Conservation (phyloP, 768 basidiomycete genomes). For the Chalciporus sphaerocephalus region DNA sequence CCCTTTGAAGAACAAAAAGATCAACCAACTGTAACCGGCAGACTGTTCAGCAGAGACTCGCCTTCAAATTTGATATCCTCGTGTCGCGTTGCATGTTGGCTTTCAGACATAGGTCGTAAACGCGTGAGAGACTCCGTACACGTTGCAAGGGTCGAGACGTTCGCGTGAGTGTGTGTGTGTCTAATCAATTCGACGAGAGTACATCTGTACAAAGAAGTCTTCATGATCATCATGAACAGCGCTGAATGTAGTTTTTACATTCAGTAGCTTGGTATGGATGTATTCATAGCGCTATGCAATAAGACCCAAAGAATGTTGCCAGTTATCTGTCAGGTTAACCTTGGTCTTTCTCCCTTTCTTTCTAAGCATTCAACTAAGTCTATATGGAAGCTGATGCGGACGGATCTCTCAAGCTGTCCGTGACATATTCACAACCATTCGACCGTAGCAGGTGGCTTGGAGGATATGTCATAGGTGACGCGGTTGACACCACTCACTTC, state of each 20-base stretch:
- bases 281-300: neutral
- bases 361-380: neutral
- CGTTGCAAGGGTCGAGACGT: neutral
- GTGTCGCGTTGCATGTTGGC: neutral
- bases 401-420: neutral
- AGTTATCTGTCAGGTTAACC: neutral
- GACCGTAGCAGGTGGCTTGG: conserved; percentile 83
- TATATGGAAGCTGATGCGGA: too few relatives aligned
- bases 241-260: too few relatives aligned
- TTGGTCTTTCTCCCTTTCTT: neutral
- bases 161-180: neutral
- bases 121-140: neutral
- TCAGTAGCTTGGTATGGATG: neutral
- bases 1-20: conserved; percentile 5
- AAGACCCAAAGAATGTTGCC: neutral
- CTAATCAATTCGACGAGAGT: too few relatives aligned
- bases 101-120: neutral
- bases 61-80: neutral
- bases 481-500: conserved; percentile 96
- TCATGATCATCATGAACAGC: too few relatives aligned
- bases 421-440: conserved; percentile 40
- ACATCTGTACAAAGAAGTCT: too few relatives aligned
- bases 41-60: neutral
- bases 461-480: conserved; percentile 93
- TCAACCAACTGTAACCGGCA: neutral